A percentile compares a stretch with the other conserved stretches of the same genome.
These are phyloP conservation scores for Solanum clarkiae DNA, from an alignment of 257 asterid species.

Conservation along the genomic window DNA sequence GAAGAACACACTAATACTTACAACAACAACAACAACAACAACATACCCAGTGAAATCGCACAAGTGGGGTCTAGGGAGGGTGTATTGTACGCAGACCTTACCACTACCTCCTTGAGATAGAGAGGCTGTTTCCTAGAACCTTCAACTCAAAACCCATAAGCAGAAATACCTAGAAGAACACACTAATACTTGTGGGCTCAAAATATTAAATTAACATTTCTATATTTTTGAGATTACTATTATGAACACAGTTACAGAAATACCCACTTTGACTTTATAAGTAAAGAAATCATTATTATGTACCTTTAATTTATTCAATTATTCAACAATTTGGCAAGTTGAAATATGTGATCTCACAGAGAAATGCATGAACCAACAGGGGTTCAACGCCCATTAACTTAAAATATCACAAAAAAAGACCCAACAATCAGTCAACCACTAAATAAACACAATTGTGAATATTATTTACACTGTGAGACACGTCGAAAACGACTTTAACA, in stretches of 20 bases:
- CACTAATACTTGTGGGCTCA: neutral
- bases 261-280: neutral
- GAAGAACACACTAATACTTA: fast-evolving
- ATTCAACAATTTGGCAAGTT: neutral
- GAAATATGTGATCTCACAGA: neutral
- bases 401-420: neutral
- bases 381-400: neutral
- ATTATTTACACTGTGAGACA: neutral
- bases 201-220: neutral
- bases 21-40: no score
- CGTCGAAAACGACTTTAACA: neutral
- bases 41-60: no score
- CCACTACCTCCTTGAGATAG: no score
- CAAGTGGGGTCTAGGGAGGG: no score
- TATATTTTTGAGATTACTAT: neutral
- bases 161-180: no score
- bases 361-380: neutral
- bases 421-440: neutral
- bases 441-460: neutral
- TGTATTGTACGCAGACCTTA: no score
- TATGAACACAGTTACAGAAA: neutral
- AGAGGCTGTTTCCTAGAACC: no score
- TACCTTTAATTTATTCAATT: neutral
- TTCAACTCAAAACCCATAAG: no score
- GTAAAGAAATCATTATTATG: neutral